Conservation (phyloP, 176 grass and related monocot species). For the Ensete ventricosum region DNA sequence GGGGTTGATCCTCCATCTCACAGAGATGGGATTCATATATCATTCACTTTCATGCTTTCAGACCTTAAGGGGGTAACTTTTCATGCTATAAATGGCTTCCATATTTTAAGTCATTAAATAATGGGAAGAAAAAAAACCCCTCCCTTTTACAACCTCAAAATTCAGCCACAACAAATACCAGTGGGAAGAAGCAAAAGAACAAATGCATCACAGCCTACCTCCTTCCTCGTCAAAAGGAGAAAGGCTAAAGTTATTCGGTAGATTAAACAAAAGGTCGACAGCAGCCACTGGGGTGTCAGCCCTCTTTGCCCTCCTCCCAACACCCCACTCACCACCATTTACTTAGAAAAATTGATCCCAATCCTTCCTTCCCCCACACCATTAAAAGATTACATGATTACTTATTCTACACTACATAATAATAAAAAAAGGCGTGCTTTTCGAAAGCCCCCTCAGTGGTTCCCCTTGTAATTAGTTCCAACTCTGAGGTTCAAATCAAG, state of each 20-base stretch:
- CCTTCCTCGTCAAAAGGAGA: background rate
- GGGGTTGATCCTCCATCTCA: no score
- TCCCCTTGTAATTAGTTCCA: slow-evolving; percentile 17
- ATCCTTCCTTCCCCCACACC: slow-evolving; percentile 19
- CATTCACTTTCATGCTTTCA: background rate
- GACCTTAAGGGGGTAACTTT: background rate
- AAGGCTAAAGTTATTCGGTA: background rate
- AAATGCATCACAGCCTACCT: background rate
- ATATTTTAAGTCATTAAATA: no score
- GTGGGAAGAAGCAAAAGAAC: background rate
- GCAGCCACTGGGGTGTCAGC: background rate
- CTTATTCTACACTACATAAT: slow-evolving; percentile 10
- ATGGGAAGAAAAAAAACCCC: no score
- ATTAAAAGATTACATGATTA: slow-evolving; percentile 59
- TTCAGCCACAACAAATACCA: background rate
- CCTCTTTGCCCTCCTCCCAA: background rate
- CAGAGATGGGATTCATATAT: no score
- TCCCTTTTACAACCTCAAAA: background rate
- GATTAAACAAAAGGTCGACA: background rate
- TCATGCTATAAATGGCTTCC: background rate
- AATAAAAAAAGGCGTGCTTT: slow-evolving; percentile 1
- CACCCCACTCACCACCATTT: background rate
- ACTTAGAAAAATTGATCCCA: slow-evolving; percentile 23
- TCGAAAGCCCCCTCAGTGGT: slow-evolving; percentile 31
- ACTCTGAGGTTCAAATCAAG: background rate